Conservation (phyloP, 192 early-diverging fungal genomes). For the Coemansia sp. region DNA sequence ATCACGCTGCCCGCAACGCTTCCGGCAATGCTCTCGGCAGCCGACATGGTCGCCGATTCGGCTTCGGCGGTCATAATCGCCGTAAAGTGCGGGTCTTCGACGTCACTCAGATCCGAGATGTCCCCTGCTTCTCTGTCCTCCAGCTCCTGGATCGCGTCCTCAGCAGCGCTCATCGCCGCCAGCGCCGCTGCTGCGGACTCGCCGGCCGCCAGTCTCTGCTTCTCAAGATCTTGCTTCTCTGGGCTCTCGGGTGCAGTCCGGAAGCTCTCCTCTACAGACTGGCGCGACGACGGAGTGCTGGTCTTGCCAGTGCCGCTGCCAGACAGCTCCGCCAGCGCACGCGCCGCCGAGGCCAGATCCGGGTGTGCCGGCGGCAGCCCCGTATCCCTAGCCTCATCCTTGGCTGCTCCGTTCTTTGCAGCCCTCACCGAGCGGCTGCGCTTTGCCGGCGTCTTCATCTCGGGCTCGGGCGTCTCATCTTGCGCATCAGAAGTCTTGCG, state of each 20-base stretch:
- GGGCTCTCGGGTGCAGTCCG: conserved; percentile 34
- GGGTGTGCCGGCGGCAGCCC: conserved; percentile 26
- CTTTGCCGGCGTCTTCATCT: not conserved
- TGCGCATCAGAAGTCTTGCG: not conserved
- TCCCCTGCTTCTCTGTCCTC: conserved; percentile 13
- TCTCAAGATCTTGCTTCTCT: conserved; percentile 2
- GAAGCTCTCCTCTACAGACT: conserved; percentile 26
- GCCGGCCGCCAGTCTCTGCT: too few species aligned
- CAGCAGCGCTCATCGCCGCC: not conserved
- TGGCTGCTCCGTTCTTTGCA: not conserved
- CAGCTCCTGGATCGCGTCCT: not conserved
- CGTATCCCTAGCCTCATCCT: not conserved
- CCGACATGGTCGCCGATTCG: conserved; percentile 28
- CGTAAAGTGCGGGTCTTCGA: conserved; percentile 46
- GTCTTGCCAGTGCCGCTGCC: not conserved
- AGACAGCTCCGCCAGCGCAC: conserved; percentile 19
- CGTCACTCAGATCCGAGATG: conserved; percentile 50
- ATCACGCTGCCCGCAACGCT: conserved; percentile 13
- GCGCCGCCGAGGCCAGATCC: conserved; percentile 20
- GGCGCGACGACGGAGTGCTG: not conserved
- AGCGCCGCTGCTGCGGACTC: not conserved
- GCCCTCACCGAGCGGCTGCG: not conserved
- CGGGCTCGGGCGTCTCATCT: not conserved
- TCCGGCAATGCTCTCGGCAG: conserved; percentile 28
- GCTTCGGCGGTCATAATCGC: conserved; percentile 38